These are phyloP conservation scores for Helicostylum pulchrum DNA, from an alignment of 192 early-diverging fungal species.

Conservation along the genomic window DNA sequence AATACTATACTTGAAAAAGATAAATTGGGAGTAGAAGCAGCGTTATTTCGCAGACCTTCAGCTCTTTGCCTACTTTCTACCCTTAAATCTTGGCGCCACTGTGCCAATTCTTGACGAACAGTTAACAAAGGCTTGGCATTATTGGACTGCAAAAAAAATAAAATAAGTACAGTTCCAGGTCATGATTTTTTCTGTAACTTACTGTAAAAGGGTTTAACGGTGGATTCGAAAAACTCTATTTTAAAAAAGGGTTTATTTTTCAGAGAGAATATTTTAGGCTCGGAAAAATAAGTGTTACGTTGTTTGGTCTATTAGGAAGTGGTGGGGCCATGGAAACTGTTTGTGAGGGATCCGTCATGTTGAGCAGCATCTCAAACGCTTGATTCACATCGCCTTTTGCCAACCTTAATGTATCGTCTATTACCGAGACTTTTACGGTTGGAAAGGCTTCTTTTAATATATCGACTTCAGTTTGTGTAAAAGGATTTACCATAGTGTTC, in stretches of 20 bases:
- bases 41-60: not conserved
- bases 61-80: conserved; percentile 3
- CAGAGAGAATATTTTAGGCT: no score
- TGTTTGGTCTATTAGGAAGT: not conserved
- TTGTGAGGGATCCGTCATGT: not conserved
- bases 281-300: not conserved
- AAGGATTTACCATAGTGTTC: conserved; percentile 4
- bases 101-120: conserved; percentile 4
- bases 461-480: not conserved
- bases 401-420: not conserved
- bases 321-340: not conserved
- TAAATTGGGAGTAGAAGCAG: not conserved
- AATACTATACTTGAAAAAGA: conserved; percentile 12
- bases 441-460: conserved; percentile 13
- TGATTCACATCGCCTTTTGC: not conserved
- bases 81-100: conserved; percentile 11
- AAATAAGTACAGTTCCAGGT: no score
- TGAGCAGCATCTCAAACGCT: conserved; percentile 5
- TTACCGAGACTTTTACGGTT: not conserved
- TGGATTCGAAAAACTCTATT: not conserved
- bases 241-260: not conserved
- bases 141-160: not conserved
- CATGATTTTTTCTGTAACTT: not conserved
- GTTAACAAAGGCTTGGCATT: conserved; percentile 4
- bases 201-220: conserved; percentile 4